phyloP scores from a whole-genome alignment of 1,284 basidiomycete genomes.

The Volvariella surrecta region DNA sequence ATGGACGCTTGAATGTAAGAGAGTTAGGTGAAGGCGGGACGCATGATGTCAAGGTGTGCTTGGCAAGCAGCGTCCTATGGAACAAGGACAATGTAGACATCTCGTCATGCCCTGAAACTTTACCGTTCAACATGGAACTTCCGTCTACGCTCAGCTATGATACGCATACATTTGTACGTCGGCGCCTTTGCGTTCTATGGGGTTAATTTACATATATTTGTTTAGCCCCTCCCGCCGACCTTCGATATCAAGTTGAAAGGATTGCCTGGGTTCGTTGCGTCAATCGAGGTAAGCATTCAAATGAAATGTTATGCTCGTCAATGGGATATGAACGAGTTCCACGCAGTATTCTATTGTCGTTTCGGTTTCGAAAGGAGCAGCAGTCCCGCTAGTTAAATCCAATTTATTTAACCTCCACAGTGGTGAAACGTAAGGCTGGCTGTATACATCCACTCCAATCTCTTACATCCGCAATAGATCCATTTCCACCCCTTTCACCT shows the following conservation, averaged over 20 bases:
- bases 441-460: background rate
- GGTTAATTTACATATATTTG: background rate
- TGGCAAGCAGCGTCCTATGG: conserved; percentile 49
- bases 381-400: conserved; percentile 33
- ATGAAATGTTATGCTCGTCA: background rate
- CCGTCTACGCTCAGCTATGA: conserved; percentile 51
- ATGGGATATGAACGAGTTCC: background rate
- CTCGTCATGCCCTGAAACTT: conserved; percentile 37
- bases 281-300: conserved; percentile 31
- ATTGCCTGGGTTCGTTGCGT: conserved; percentile 57
- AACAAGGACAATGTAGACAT: conserved; percentile 31
- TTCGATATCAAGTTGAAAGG: conserved; percentile 53
- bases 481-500: conserved; percentile 55
- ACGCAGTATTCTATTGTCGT: conserved; percentile 44
- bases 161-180: conserved; percentile 47
- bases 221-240: conserved; percentile 54
- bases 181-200: conserved; percentile 4
- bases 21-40: conserved; percentile 62
- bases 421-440: conserved; percentile 31
- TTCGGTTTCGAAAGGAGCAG: conserved; percentile 33
- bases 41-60: conserved; percentile 39
- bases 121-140: conserved; percentile 46
- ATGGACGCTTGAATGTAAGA: conserved; percentile 47
- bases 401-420: conserved; percentile 35
- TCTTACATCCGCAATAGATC: conserved; percentile 19